Conservation (phyloP, 495 filamentous ascomycete genomes). For the Usnea hakonensis region DNA sequence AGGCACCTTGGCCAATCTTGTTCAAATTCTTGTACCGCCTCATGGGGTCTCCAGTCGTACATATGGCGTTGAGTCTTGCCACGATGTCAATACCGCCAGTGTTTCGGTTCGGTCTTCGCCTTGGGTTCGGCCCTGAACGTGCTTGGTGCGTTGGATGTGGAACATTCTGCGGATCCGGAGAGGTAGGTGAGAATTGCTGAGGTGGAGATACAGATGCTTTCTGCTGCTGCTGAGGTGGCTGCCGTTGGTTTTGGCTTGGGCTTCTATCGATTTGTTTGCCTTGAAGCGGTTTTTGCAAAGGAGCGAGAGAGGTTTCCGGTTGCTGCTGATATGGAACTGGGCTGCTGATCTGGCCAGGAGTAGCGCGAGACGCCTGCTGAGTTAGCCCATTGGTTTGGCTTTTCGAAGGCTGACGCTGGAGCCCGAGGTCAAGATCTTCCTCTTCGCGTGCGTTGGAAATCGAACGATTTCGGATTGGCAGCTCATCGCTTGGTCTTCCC, state of each 20-base stretch:
- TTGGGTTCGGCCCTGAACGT: constrained; percentile 45
- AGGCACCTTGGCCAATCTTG: constrained; percentile 97
- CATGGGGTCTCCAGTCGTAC: constrained; percentile 79
- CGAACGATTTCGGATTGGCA: constrained; percentile 26
- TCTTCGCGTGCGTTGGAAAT: constrained; percentile 19
- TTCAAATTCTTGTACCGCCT: constrained; percentile 78
- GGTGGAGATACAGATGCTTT: constrained; percentile 37
- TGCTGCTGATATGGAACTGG: constrained; percentile 72
- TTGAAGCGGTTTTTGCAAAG: constrained; percentile 60
- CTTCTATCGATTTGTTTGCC: constrained; percentile 52
- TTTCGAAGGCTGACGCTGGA: constrained; percentile 37
- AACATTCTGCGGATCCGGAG: constrained; percentile 50
- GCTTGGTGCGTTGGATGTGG: constrained; percentile 40
- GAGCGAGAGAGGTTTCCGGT: constrained; percentile 70
- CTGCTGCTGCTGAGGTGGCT: constrained; percentile 31
- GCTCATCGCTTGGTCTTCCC: constrained; percentile 46
- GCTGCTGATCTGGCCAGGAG: constrained; percentile 31
- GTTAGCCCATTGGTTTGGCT: constrained; percentile 36
- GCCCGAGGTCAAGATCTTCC: constrained; percentile 19
- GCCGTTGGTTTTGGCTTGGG: constrained; percentile 57
- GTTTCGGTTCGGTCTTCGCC: constrained; percentile 66
- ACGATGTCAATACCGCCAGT: constrained; percentile 68
- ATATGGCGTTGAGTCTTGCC: constrained; percentile 74
- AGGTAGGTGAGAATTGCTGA: constrained; percentile 37
- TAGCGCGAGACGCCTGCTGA: constrained; percentile 26